phyloP scores from a whole-genome alignment of 2,329 filamentous ascomycete genomes.

The Blastomyces parvus region DNA sequence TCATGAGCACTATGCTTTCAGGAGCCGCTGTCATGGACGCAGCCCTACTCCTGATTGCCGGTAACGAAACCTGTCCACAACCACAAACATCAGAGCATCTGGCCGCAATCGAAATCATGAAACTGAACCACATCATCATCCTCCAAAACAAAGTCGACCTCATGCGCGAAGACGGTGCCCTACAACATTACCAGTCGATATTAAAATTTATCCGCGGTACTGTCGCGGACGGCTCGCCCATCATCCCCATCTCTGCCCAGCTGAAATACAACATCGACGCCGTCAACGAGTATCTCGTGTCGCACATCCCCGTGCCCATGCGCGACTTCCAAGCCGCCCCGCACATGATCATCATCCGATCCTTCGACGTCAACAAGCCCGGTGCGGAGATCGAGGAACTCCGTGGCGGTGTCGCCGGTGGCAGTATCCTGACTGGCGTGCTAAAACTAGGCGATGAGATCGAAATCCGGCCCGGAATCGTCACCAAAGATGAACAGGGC shows the following conservation, averaged over 20 bases:
- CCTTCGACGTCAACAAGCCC: constrained; percentile 99
- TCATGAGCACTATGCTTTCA: constrained; percentile 99
- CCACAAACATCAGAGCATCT: constrained; percentile 98
- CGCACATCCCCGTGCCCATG: constrained; percentile 83
- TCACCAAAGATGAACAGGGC: constrained; percentile 87
- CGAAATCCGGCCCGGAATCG: constrained; percentile 96
- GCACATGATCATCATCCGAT: constrained; percentile 98
- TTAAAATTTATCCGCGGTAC: constrained; percentile 97
- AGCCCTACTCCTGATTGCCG: constrained; percentile 87
- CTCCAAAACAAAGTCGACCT: constrained; percentile 99
- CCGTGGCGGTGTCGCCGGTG: constrained; percentile 97
- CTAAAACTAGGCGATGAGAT: constrained; percentile 96
- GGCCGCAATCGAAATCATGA: constrained; percentile 99
- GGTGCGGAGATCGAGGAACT: constrained; percentile 97
- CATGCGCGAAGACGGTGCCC: constrained; percentile 90
- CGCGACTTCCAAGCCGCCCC: constrained; percentile 87
- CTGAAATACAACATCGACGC: constrained; percentile 99
- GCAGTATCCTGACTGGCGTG: constrained; percentile 90
- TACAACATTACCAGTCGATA: constrained; percentile 92
- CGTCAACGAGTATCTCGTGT: constrained; percentile 91
- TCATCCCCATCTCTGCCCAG: constrained; percentile 95
- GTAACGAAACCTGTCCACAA: constrained; percentile 97
- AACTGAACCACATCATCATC: constrained; percentile 98
- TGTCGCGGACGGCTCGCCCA: constrained; percentile 85
- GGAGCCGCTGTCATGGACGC: constrained; percentile 99